A percentile compares a stretch with the other conserved stretches of the same genome.
Conservation (phyloP, 1,139 yeast genomes). For the Sporopachydermia cereana region DNA sequence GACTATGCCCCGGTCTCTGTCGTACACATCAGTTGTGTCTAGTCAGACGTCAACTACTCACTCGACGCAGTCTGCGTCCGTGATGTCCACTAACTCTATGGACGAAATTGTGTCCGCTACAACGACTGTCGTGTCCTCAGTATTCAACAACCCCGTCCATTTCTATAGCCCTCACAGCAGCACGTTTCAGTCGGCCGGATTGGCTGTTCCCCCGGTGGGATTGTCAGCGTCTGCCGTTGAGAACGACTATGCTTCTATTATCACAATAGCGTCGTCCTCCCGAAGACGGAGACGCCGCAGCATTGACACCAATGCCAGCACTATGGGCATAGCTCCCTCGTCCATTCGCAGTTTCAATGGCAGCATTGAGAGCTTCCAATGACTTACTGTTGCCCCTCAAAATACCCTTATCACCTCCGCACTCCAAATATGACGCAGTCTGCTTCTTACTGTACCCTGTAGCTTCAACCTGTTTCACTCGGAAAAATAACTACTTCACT, state of each 20-base stretch:
- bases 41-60: not conserved
- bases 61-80: not conserved
- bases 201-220: too few relatives aligned
- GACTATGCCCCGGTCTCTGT: not conserved
- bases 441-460: too few relatives aligned
- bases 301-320: slow-evolving; percentile 1
- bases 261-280: slow-evolving; percentile 1
- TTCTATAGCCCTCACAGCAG: not conserved
- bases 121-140: not conserved
- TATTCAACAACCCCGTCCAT: not conserved
- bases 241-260: slow-evolving; percentile 6
- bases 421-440: too few relatives aligned
- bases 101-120: slow-evolving; percentile 4
- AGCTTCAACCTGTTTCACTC: too few relatives aligned
- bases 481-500: too few relatives aligned
- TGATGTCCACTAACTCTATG: not conserved
- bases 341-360: not conserved
- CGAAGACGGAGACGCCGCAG: not conserved
- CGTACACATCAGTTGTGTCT: not conserved
- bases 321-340: slow-evolving; percentile 1
- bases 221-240: not conserved
- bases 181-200: not conserved
- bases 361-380: not conserved
- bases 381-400: too few relatives aligned
- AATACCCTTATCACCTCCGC: too few relatives aligned